Evolutionary conservation across 805 yeast species (phyloP).

Genomic region (Schizosaccharomyces pombe): DNA sequence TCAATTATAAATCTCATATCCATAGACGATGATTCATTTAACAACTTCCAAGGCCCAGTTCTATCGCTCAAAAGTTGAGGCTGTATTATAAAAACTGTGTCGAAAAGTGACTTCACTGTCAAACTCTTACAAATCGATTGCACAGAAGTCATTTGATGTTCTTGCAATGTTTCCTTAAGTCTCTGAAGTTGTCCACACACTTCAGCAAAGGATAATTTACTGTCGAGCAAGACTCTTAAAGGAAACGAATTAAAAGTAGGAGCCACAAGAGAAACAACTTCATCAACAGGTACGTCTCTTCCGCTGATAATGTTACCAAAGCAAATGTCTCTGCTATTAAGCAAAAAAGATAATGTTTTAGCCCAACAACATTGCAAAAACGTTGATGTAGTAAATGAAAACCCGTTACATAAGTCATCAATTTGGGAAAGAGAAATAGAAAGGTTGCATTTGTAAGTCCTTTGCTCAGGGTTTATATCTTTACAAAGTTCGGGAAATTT

Average conservation of each 20-base stretch:
- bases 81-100: too few species aligned
- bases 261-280: conserved; percentile 7
- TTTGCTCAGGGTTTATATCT: too few species aligned
- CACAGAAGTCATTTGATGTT: too few species aligned
- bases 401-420: not conserved
- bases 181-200: not conserved
- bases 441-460: too few species aligned
- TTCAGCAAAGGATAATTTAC: not conserved
- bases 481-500: too few species aligned
- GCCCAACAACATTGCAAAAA: conserved; percentile 10
- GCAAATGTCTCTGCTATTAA: conserved; percentile 7
- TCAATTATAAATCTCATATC: too few species aligned
- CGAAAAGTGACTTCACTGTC: too few species aligned
- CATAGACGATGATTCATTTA: too few species aligned
- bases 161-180: not conserved
- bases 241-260: conserved; percentile 9
- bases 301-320: conserved; percentile 10
- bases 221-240: conserved; percentile 5
- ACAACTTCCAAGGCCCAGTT: too few species aligned
- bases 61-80: too few species aligned
- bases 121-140: too few species aligned
- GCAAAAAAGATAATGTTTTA: conserved; percentile 4
- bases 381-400: conserved; percentile 7
- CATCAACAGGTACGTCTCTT: conserved; percentile 6
- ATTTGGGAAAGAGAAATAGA: too few species aligned